Evolutionary conservation across 805 yeast genomes (phyloP), one percentile per base, ranked within the genome.

Genomic region (Candida suzukii): DNA sequence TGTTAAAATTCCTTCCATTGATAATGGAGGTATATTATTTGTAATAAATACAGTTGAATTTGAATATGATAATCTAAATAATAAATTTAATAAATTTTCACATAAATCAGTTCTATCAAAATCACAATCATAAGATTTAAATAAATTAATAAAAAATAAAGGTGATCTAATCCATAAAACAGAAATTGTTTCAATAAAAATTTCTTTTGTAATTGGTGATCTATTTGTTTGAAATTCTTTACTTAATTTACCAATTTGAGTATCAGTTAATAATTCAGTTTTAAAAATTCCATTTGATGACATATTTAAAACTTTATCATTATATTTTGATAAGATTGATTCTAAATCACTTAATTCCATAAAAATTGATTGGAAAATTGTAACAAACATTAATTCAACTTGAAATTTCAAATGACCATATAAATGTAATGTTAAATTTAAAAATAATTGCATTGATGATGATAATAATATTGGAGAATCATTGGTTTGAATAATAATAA

Each of bases 11-110:
- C 97, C 95, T 52, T 93, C 98, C 39, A 93, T 67, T 53, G 98
- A 91, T 8, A 88, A 74, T 0, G 98, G 96, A 0, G 99, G 98
- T 1, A 91, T 95, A 52, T 76, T 82, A 31, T 84, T 86, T 0
- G 96, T 85, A 0, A 95, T 81, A 51, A 73, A 68, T 10, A 71
- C 52, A 0, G 97, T 95, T 11, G 91, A 75, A 54, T 88, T 95
- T 0, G 98, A 95, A 35, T 87, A 73, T 0, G 97, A 81, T 26
- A 88, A 66, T 39, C 83, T 75, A 41, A 95, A 79, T 41, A 93
- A 68, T 36, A 83, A 75, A 36, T 83, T 83, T 33, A 93, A 58
- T 22, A 86, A 64, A 30, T 77, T 74, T 19, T 73, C 73, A 14
- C 91, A 73, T 42, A 95, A 63, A 57, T 93, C 96, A 2, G 82